Evolutionary conservation across 2,329 filamentous ascomycete species (phyloP).

Genomic region (Epichloe festucae): DNA sequence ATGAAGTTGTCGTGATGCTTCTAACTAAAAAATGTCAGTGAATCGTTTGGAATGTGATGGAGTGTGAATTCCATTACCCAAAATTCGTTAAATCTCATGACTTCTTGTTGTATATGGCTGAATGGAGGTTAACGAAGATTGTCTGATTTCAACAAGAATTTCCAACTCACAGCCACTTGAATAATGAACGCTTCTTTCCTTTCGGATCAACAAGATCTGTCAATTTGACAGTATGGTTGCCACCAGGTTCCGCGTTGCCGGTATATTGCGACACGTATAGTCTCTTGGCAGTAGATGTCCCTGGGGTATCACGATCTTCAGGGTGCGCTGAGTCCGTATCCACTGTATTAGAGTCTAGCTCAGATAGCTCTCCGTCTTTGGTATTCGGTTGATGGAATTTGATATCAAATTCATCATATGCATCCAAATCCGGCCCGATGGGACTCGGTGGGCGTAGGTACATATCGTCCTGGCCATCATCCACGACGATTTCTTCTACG

Average conservation of each 20-base stretch:
- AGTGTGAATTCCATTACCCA: conserved; percentile 16
- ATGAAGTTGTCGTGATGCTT: conserved; percentile 20
- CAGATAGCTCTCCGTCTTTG: conserved; percentile 16
- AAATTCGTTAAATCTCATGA: conserved; percentile 30
- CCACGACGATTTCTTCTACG: background rate
- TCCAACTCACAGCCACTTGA: conserved; percentile 26
- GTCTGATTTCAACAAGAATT: too few species aligned
- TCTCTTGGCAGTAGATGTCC: conserved; percentile 10
- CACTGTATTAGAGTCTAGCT: conserved; percentile 15
- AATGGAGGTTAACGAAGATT: conserved; percentile 6
- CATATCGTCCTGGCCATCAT: background rate
- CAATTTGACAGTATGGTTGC: conserved; percentile 21
- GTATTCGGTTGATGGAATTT: conserved; percentile 12
- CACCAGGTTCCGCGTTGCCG: conserved; percentile 23
- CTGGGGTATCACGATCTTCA: conserved; percentile 5
- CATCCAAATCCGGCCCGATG: conserved; percentile 15
- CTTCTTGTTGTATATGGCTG: conserved; percentile 25
- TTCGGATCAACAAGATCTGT: conserved; percentile 22
- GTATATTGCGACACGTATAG: conserved; percentile 25
- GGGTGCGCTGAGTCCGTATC: conserved; percentile 12
- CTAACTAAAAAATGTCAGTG: conserved; percentile 15
- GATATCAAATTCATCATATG: conserved; percentile 18
- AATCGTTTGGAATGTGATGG: background rate
- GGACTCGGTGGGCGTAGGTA: conserved; percentile 5
- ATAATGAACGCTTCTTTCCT: conserved; percentile 21